phyloP scores from a whole-genome alignment of 169 alveolate genomes.

The Plasmodium fragile region DNA sequence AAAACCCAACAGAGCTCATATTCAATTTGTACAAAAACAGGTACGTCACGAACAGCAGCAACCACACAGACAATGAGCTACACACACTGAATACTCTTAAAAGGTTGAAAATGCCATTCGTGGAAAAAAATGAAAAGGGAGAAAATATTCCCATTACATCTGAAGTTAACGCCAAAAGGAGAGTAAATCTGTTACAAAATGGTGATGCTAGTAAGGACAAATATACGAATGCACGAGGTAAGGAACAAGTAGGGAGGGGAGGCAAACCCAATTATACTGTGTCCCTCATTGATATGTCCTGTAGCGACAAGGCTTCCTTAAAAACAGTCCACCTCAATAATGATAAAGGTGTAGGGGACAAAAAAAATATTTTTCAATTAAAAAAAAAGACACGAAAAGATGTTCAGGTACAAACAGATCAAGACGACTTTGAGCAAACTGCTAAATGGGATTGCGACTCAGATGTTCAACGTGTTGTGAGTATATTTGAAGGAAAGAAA shows the following conservation, averaged over 20 bases:
- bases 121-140: slow-evolving; percentile 45
- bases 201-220: neutral
- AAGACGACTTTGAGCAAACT: neutral
- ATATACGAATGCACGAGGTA: neutral
- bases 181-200: neutral
- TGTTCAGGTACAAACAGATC: slow-evolving; percentile 59
- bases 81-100: slow-evolving; percentile 30
- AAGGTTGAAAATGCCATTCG: slow-evolving; percentile 31
- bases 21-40: slow-evolving; percentile 34
- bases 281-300: slow-evolving; percentile 23
- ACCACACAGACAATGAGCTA: slow-evolving; percentile 23
- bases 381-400: slow-evolving; percentile 20
- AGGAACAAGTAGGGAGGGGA: neutral
- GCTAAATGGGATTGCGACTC: neutral
- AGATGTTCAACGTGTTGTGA: slow-evolving; percentile 7
- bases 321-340: slow-evolving; percentile 23
- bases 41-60: slow-evolving; percentile 20
- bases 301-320: neutral
- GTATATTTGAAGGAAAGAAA: slow-evolving; percentile 24
- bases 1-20: neutral
- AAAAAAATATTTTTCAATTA: neutral
- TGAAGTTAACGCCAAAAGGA: neutral
- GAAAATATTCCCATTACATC: neutral
- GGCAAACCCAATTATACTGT: neutral
- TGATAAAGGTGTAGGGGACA: neutral